Base-by-base conservation (phyloP, 2,329 filamentous ascomycete species). In the Lachnellula hyalina region DNA sequence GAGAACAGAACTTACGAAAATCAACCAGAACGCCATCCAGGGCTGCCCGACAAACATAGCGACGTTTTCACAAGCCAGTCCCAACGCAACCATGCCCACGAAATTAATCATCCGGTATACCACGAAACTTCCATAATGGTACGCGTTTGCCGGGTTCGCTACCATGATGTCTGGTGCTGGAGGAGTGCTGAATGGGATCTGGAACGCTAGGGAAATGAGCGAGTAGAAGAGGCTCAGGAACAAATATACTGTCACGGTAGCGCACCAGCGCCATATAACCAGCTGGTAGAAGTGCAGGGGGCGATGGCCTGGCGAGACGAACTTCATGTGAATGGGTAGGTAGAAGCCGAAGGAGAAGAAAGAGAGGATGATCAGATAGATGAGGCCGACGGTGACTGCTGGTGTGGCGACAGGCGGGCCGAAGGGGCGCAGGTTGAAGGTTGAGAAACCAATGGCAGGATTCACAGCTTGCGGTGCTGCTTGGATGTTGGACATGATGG, bases 321-420 rank as follows among this genome's bases (percentile, higher is more conserved):
- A 84, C 63, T 80, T 77, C 61, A 75, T 76, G 66, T 87, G 82
- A 14, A 85, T 79, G 0, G 83, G 83, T 45, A 86, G 72, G 62
- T 86, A 82, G 70, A 86, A 86, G 0, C 77, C 74, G 67, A 83
- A 86, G 28, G 77, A 82, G 72, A 86, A 86, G 71, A 86, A 86
- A 0, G 82, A 80, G 41, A 86, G 74, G 62, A 87, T 86, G 62
- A 87, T 86, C 1, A 86, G 71, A 64, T 86, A 86, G 61, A 87
- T 86, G 28, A 86, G 69, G 0, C 83, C 83, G 51, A 86, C 83
- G 1, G 75, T 80, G 2, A 86, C 77, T 1, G 82, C 76, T 0
- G 83, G 84, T 2, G 77, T 81, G 0, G 76, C 72, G 2, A 74
- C 74, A 5, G 78, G 73, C 0, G 82, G 82, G 15, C 65, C 70